Conservation (phyloP, 2,329 filamentous ascomycete genomes). For the Cordyceps pruinosa region DNA sequence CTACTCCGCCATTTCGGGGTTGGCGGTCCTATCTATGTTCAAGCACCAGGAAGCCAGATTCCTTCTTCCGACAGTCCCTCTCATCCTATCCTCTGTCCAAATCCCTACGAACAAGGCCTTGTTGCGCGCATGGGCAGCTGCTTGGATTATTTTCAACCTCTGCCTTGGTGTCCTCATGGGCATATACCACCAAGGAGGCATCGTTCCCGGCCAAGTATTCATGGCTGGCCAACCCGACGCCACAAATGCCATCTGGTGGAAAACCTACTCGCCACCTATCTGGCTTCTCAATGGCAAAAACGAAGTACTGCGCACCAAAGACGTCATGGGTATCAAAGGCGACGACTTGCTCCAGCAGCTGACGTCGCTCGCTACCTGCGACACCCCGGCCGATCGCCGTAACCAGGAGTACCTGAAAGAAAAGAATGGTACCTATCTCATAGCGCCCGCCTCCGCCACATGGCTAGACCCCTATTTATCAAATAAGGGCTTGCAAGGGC, state of each 20-base stretch:
- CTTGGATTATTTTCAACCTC: constrained; percentile 65
- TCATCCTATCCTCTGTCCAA: constrained; percentile 67
- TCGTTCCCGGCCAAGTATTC: constrained; percentile 69
- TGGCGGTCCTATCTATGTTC: constrained; percentile 64
- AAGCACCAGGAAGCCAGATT: constrained; percentile 78
- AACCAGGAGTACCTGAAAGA: constrained; percentile 52
- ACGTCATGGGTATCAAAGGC: constrained; percentile 66
- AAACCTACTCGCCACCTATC: constrained; percentile 74
- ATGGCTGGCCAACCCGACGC: constrained; percentile 63
- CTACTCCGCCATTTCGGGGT: constrained; percentile 66
- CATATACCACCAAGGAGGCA: constrained; percentile 73
- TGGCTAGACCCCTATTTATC: constrained; percentile 59
- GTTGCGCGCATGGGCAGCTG: constrained; percentile 47
- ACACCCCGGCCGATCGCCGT: constrained; percentile 48
- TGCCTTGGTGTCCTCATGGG: constrained; percentile 67
- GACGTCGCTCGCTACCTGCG: constrained; percentile 53
- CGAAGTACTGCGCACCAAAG: constrained; percentile 60
- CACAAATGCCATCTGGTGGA: constrained; percentile 73
- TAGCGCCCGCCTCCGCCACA: constrained; percentile 64
- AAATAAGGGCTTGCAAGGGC: constrained; percentile 51
- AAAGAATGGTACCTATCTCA: constrained; percentile 59
- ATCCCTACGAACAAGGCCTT: constrained; percentile 50
- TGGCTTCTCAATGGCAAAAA: constrained; percentile 76
- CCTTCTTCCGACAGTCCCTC: constrained; percentile 64
- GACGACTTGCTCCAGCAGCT: constrained; percentile 53